Evolutionary conservation across 805 yeast species (phyloP).

Genomic region (Phaffomyces opuntiae): DNA sequence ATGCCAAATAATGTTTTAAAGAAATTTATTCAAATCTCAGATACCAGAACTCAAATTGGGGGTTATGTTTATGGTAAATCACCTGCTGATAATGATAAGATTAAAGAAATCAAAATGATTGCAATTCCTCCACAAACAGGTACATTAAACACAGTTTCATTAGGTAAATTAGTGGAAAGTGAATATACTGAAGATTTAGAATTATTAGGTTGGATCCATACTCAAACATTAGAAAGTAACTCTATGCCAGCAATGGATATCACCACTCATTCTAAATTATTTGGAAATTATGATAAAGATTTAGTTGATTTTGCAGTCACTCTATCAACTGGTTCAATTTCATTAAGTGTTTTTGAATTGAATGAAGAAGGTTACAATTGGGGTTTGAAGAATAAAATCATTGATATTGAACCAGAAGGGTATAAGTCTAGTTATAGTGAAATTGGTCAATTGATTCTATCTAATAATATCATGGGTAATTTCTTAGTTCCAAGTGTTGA

Average conservation of each 20-base stretch:
- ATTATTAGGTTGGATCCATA: slow-evolving; percentile 92
- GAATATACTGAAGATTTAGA: slow-evolving; percentile 51
- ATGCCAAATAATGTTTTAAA: slow-evolving; percentile 77
- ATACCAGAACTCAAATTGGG: slow-evolving; percentile 73
- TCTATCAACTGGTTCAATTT: slow-evolving; percentile 78
- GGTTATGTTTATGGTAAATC: slow-evolving; percentile 77
- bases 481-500: slow-evolving; percentile 80
- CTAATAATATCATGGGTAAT: slow-evolving; percentile 72
- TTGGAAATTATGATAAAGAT: slow-evolving; percentile 28
- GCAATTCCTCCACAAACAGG: slow-evolving; percentile 89
- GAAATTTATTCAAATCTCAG: slow-evolving; percentile 75
- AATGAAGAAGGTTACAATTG: slow-evolving; percentile 65
- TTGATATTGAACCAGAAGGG: slow-evolving; percentile 54
- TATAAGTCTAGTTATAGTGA: slow-evolving; percentile 53
- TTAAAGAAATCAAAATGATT: slow-evolving; percentile 71
- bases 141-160: slow-evolving; percentile 44
- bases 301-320: slow-evolving; percentile 58
- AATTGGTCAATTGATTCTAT: slow-evolving; percentile 61
- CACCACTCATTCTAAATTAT: slow-evolving; percentile 42
- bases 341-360: slow-evolving; percentile 60
- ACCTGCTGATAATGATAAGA: slow-evolving; percentile 60
- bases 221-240: slow-evolving; percentile 62
- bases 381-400: slow-evolving; percentile 62
- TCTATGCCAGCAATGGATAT: slow-evolving; percentile 67
- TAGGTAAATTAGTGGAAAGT: slow-evolving; percentile 42